Evolutionary conservation across 305 asterid species (phyloP), one percentile per base, ranked within the genome.

Genomic region (Rubia tinctorum): DNA sequence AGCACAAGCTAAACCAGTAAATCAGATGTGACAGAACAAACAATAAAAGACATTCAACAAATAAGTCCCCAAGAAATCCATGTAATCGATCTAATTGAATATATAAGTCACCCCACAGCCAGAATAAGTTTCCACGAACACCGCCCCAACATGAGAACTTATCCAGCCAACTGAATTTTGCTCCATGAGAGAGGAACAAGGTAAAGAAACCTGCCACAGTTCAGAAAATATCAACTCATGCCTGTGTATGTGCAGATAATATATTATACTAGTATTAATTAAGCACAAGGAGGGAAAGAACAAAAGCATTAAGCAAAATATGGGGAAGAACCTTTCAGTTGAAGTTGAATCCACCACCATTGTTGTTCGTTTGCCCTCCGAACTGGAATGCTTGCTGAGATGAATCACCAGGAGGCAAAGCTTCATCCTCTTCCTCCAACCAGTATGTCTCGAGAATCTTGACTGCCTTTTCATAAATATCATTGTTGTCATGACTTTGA

Each of bases 391-490:
- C 88, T 73, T 75, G 88, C 62, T 77, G 89, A 61, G 88, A 13
- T 44, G 83, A 80, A 66, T 81, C 91, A 39, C 88, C 97, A 2
- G 88, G 90, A 65, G 90, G 87, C 69, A 83, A 74, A 1, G 85
- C 63, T 73, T 88, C 96, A 0, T 90, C 97, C 11, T 85, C 96
- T 59, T 89, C 97, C 83, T 91, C 97, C 80, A 84, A 61, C 96
- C 95, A 91, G 71, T 87, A 90, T 0, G 95, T 80, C 82, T 91
- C 97, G 0, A 91, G 90, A 81, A 91, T 86, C 85, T 90, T 88
- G 63, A 91, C 97, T 5, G 95, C 96, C 89, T 91, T 91, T 79
- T 91, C 96, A 70, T 91, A 90, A 58, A 91, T 91, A 68, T 90
- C 97, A 62, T 86, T 83, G 72, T 91, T 91, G 83, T 92, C 96